Base-by-base conservation (phyloP, 257 asterid genomes). In the Paraleonurus japonicus region DNA sequence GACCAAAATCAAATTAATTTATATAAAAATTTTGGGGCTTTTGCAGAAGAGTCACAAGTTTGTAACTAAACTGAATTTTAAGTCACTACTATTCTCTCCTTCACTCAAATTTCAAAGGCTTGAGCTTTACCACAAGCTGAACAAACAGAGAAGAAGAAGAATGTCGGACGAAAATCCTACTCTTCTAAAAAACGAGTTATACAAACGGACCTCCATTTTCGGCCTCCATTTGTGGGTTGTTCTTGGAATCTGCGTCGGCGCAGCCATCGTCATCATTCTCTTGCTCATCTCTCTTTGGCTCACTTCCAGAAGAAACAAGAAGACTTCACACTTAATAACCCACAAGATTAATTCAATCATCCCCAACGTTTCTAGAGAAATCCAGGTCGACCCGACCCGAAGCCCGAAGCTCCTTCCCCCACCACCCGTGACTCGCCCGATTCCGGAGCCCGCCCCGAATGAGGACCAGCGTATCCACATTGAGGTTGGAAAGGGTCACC, bases 141-240 rank as follows among this genome's bases (percentile, higher is more conserved):
- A 8, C 45, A 5, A 48, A 51, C 4, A 16, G n/a, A 17, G 28
- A 61, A 26, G 27, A 17, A 63, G 9, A 30, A 62, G 5, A 22
- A 90, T 85, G 95, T 80, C 95, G 12, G 80, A 81, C 23, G 81
- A 63, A 2, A 79, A 75, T 53, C 69, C 84, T 5, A 61, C 83
- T 27, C 84, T 79, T 61, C 81, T 86, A 11, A 85, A 58, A 74
- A 80, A 84, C 53, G 77, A 83, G 72, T 82, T 90, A 0, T 83
- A 87, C 0, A 85, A 76, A 41, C 82, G 84, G 74, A 89, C 96
- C 73, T 90, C 96, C 12, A 82, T 90, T 11, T 84, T 92, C 69
- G 95, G 97, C 15, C 53, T 90, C 19, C 89, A 85, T 19, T 85
- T 90, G 45, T 90, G 95, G 98, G 96, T 88, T 0, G 85, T 90